Base-by-base conservation (phyloP, 495 filamentous ascomycete genomes). In the Hypoxylon lenormandii region DNA sequence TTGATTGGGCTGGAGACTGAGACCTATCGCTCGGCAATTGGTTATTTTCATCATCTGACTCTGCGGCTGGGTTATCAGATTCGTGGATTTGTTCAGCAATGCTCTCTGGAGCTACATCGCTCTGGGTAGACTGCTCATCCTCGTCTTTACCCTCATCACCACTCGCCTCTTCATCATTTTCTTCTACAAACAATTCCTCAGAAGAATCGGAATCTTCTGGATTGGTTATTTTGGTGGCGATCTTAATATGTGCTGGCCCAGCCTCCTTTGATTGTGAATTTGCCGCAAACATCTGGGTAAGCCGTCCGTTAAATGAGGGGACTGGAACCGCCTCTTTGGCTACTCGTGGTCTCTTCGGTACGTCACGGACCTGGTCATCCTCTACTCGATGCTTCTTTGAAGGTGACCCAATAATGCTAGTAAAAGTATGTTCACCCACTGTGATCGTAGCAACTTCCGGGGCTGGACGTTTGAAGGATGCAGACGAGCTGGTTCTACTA, bases 381-480 rank as follows among this genome's bases (percentile, higher is more conserved):
- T 52, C 72, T n/a, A 72, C 56, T 33, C 77, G 76, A 38, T 69
- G 70, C 45, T 77, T 79, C 65, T 85, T 86, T 1, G 76, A 60
- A 18, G 78, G 69, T 10, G 76, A 79, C 1, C 84, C 82, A 48
- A 85, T 80, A 21, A 81, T 70, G 36, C 77, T 82, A 0, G 80
- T 93, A 18, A 93, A 88, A 0, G 92, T 93, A 38, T 86, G 87
- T 54, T 91, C 85, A 3, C 92, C 94, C 55, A 98, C 91, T 0
- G 92, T 97, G 28, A 98, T 95, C 2, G 92, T 97, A 28, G 94
- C 93, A 50, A 89, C 81, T 73, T 93, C 90, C n/a, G 84, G 81
- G 5, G 85, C 84, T 10, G 82, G 75, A 30, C 91, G 86, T 68
- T 87, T 88, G 1, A 87, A 82, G 12, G 70, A 59, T 11, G 56